These are phyloP conservation scores for Schizonepeta tenuifolia DNA, from an alignment of 257 asterid species.

Conservation along the genomic window DNA sequence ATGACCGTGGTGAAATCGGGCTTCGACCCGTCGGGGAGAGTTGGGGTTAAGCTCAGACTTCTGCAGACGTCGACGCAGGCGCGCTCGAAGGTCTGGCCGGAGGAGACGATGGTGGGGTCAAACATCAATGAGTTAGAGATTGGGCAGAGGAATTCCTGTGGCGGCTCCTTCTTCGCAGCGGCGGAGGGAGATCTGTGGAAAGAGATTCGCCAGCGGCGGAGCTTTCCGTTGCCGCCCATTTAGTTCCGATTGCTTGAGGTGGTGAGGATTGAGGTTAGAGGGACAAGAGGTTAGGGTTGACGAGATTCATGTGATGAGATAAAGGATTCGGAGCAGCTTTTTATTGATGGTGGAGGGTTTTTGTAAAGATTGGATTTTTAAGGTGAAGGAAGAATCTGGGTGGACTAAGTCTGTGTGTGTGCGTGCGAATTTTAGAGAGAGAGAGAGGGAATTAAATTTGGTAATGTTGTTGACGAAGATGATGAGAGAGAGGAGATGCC, in stretches of 20 bases:
- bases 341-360: slow-evolving; percentile 18
- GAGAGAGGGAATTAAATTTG: slow-evolving; percentile 7
- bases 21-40: slow-evolving; percentile 60
- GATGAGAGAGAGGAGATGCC: slow-evolving; percentile 22
- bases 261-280: not conserved
- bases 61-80: slow-evolving; percentile 57
- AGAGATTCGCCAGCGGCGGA: slow-evolving; percentile 59
- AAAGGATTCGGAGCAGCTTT: slow-evolving; percentile 19
- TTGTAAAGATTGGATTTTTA: slow-evolving; percentile 29
- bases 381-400: slow-evolving; percentile 27
- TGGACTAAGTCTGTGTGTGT: slow-evolving; percentile 28
- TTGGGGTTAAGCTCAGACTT: slow-evolving; percentile 57
- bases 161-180: slow-evolving; percentile 40
- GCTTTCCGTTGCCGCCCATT: slow-evolving; percentile 68
- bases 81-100: slow-evolving; percentile 92
- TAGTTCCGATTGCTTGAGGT: not conserved
- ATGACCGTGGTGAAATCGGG: slow-evolving; percentile 74
- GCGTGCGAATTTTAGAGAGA: slow-evolving; percentile 4
- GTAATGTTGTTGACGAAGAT: not conserved
- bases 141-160: slow-evolving; percentile 77
- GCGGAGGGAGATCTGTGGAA: slow-evolving; percentile 23
- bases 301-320: slow-evolving; percentile 25
- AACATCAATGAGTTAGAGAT: slow-evolving; percentile 67
- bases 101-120: slow-evolving; percentile 81
- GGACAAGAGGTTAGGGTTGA: slow-evolving; percentile 25